Conservation (phyloP, 2,329 filamentous ascomycete genomes). For the Ophiostoma ulmi region DNA sequence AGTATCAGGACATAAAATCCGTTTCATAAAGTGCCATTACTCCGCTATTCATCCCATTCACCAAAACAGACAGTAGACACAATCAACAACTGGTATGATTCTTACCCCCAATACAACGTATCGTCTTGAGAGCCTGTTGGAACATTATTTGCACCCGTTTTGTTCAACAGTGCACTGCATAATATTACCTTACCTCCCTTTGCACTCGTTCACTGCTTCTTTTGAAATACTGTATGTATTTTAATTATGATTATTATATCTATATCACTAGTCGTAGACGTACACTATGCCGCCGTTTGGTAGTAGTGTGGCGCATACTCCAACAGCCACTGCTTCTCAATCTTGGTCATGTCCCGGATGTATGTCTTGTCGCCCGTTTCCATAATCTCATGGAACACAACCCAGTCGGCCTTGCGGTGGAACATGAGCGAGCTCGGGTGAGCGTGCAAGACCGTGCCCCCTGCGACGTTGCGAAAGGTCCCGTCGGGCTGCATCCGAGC, state of each 20-base stretch:
- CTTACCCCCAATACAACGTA: background rate
- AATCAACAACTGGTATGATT: background rate
- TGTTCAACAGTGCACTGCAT: background rate
- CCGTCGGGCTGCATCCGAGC: slow-evolving; percentile 93
- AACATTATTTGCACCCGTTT: background rate
- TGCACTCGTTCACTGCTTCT: background rate
- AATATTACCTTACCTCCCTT: background rate
- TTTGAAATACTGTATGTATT: too few relatives aligned
- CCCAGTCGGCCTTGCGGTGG: slow-evolving; percentile 93
- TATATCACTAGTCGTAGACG: background rate
- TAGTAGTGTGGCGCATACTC: slow-evolving; percentile 87
- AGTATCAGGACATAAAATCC: background rate
- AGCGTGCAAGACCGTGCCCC: slow-evolving; percentile 70
- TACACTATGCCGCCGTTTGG: slow-evolving; percentile 34
- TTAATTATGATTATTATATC: background rate
- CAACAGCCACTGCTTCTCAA: slow-evolving; percentile 86
- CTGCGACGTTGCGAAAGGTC: slow-evolving; percentile 79
- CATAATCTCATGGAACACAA: slow-evolving; percentile 89
- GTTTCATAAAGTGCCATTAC: background rate
- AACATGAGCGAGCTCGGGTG: slow-evolving; percentile 94
- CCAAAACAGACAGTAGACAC: background rate
- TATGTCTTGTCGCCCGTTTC: slow-evolving; percentile 84
- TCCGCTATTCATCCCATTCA: background rate
- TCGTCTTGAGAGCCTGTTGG: background rate
- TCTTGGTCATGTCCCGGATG: slow-evolving; percentile 86